Evolutionary conservation across 2,329 filamentous ascomycete species (phyloP), one percentile per base, ranked within the genome.

Genomic region (Cryphonectria carpinicola): DNA sequence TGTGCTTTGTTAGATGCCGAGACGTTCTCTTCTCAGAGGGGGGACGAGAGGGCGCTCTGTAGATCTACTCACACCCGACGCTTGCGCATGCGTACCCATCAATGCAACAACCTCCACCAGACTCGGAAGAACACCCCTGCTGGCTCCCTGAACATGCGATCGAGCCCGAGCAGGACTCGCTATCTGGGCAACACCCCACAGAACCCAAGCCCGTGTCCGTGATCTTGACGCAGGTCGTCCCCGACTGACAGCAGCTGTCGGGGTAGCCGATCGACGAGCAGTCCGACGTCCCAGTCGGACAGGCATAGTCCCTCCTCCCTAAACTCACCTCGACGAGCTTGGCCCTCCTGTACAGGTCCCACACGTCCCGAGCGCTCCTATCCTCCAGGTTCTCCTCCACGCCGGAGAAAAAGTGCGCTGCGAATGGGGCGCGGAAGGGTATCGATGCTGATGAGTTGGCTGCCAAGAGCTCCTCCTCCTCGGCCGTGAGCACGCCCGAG

Each of bases 91-190:
- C 83, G 76, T 89, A 94, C 5, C 91, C 92, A 0, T 89, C 84
- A 14, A 94, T 89, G 78, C 93, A 95, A 77, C 93, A 95, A 2
- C 92, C 93, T 19, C 92, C 92, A 3, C 92, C 92, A 0, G 90
- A 78, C 46, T 86, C 85, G 10, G 87, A 84, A 0, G 89, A 84
- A 77, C 93, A 95, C 65, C 88, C 87, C 14, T 92, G 89, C 56
- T 87, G 90, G 4, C 83, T 81, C 2, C 84, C 83, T 74, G 93
- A 95, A n/a, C 77, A 77, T 0, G 85, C 87, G 7, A 95, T 88
- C 1, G 82, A 81, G 13, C 91, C 90, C 4, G 85, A 86, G 78
- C 93, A 95, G 7, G 79, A 86, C 60, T 84, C 81, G 4, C 92
- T 92, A 49, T 83, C 77, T 0, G 91, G 91, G 80, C 93, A 96